phyloP scores from a whole-genome alignment of 345 rosid species.

The thale cress (Arabidopsis thaliana) region TAIR10.1 NC_003070.9:18836501-18837000 shows the following conservation, averaged over 20 bases:
- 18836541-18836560: slow-evolving; percentile 41
- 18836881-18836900: slow-evolving; percentile 22
- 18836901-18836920: not conserved
- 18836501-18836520: slow-evolving; percentile 53
- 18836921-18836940: slow-evolving; percentile 47
- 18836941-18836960: slow-evolving; percentile 26
- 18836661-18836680: slow-evolving; percentile 69
- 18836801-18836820: slow-evolving; percentile 36
- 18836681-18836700: slow-evolving; percentile 57
- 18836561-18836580: slow-evolving; percentile 51
- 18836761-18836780: slow-evolving; percentile 39
- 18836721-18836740: slow-evolving; percentile 49
- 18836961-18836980: not conserved
- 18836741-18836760: slow-evolving; percentile 44
- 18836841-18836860: slow-evolving; percentile 41
- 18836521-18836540: slow-evolving; percentile 49
- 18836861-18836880: slow-evolving; percentile 52
- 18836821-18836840: slow-evolving; percentile 35
- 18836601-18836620: slow-evolving; percentile 39
- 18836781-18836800: slow-evolving; percentile 28
- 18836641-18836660: slow-evolving; percentile 41
- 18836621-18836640: slow-evolving; percentile 3
- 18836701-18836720: slow-evolving; percentile 48
- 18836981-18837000: slow-evolving; percentile 54
- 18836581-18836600: slow-evolving; percentile 38